Evolutionary conservation across 371 early-diverging fungal genomes (phyloP), one percentile per base, ranked within the genome.

Genomic region (Apophysomyces elegans): DNA sequence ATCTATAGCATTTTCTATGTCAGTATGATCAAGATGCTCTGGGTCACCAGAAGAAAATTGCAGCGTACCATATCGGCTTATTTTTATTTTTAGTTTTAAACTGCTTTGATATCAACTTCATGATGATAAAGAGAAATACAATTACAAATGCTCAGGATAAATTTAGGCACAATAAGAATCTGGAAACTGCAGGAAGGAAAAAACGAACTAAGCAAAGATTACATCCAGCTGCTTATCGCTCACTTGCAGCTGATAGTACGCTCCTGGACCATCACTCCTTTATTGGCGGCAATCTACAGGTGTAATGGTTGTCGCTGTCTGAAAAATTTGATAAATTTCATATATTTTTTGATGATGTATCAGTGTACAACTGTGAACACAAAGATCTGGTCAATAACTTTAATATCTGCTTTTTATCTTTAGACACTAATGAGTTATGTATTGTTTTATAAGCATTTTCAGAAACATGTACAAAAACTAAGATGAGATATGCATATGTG

Each of bases 401-500:
- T 7, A 9, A 18, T 47, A 9, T 18, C 7, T 7, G 4, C 9
- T 21, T n/a, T 47, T 47, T 47, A 14, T 50, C 21, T 16, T 50
- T 50, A 4, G 21, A 50, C 54, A 50, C 16, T 4, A 26, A 50
- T 50, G 54, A n/a, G 54, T 50, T 50, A 50, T 50, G 54, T 50
- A 50, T 50, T 50, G 32, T 26, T 26, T 26, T 50, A 9, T 50
- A 50, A 50, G 9, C 16, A 50, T 16, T 18, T 18, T 50, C 54
- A 18, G 21, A 26, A 18, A 50, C 54, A 50, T 50, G 54, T 50
- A 50, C 54, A 50, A 21, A 50, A 21, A 26, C 11, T 18, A 50
- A n/a, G 54, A 50, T 50, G 54, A 50, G 54, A 50, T 50, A 50
- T 50, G 54, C 54, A 50, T 50, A 50, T 47, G 54, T 18, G n/a